A percentile compares a stretch with the other conserved stretches of the same genome.
phyloP scores from a whole-genome alignment of 495 filamentous ascomycete species.

The Elasticomyces elasticus region DNA sequence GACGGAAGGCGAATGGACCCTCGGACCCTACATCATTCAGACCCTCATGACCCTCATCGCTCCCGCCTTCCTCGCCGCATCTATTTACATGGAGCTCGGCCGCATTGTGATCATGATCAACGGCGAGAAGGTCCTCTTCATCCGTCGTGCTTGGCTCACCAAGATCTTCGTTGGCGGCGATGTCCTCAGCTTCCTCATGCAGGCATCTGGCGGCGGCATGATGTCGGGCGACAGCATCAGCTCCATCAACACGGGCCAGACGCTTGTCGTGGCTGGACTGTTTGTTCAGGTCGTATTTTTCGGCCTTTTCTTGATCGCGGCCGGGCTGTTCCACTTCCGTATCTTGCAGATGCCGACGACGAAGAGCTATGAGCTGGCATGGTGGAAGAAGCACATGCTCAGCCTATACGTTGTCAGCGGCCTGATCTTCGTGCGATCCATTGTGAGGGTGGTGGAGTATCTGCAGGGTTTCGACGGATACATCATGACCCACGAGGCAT shows the following conservation, averaged over 20 bases:
- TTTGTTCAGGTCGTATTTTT: constrained; percentile 22
- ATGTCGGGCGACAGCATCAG: constrained; percentile 3
- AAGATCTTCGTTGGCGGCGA: constrained; percentile 20
- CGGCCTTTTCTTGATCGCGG: constrained; percentile 19
- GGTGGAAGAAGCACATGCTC: constrained; percentile 31
- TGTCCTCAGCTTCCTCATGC: constrained; percentile 19
- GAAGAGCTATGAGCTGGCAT: constrained; percentile 11
- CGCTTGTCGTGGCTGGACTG: constrained; percentile 19
- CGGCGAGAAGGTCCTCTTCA: constrained; percentile 18
- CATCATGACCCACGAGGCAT: constrained; percentile 18
- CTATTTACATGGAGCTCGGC: constrained; percentile 22
- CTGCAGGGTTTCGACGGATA: constrained; percentile 20
- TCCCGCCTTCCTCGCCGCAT: constrained; percentile 20
- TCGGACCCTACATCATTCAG: constrained; percentile 31
- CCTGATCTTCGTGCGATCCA: constrained; percentile 34
- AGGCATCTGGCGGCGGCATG: constrained; percentile 19
- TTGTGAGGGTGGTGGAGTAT: constrained; percentile 39
- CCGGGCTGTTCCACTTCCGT: constrained; percentile 14
- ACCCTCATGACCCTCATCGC: constrained; percentile 21
- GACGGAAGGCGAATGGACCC: constrained; percentile 11
- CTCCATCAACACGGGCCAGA: constrained; percentile 9
- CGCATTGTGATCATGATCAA: constrained; percentile 13
- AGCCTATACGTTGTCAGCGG: constrained; percentile 34
- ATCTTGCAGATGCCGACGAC: constrained; percentile 8
- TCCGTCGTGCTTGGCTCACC: constrained; percentile 18